Evolutionary conservation across 2,329 filamentous ascomycete species (phyloP).

Genomic region (Nemania diffusa): DNA sequence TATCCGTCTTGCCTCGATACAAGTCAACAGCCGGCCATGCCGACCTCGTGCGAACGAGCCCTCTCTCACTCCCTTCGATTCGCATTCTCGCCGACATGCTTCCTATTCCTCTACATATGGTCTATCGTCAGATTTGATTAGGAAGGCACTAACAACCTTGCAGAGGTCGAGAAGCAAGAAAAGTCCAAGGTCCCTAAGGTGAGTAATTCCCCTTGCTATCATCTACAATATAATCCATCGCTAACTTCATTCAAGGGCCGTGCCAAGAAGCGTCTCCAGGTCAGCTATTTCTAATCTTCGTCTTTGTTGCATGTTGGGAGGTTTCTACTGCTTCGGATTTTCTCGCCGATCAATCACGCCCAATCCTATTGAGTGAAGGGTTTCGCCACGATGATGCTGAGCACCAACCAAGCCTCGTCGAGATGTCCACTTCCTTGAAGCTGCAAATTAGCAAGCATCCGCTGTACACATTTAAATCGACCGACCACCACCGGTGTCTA

Average conservation of each 20-base stretch:
- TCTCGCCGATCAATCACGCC: neutral
- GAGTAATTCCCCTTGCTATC: too few relatives aligned
- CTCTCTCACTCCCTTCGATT: neutral
- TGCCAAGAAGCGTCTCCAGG: constrained; percentile 83
- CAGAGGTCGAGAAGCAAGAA: constrained; percentile 35
- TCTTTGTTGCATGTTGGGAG: neutral
- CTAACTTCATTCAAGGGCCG: constrained; percentile 68
- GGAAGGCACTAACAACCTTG: constrained; percentile 1
- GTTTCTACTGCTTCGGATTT: neutral
- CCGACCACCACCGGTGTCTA: neutral
- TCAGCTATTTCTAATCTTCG: constrained; percentile 8
- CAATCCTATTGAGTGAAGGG: neutral
- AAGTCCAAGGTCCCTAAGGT: constrained; percentile 79
- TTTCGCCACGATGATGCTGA: neutral
- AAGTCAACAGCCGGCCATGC: neutral
- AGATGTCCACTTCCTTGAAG: neutral
- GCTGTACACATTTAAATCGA: neutral
- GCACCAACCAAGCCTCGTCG: neutral
- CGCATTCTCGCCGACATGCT: constrained; percentile 17
- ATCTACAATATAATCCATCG: neutral
- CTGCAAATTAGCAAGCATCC: neutral
- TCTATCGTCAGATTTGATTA: neutral
- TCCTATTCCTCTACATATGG: neutral
- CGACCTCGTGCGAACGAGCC: neutral
- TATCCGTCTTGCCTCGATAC: neutral